A percentile compares a stretch with the other conserved stretches of the same genome.
Evolutionary conservation across 2,329 filamentous ascomycete genomes (phyloP).

Genomic region (Aspergillus clavatus): DNA sequence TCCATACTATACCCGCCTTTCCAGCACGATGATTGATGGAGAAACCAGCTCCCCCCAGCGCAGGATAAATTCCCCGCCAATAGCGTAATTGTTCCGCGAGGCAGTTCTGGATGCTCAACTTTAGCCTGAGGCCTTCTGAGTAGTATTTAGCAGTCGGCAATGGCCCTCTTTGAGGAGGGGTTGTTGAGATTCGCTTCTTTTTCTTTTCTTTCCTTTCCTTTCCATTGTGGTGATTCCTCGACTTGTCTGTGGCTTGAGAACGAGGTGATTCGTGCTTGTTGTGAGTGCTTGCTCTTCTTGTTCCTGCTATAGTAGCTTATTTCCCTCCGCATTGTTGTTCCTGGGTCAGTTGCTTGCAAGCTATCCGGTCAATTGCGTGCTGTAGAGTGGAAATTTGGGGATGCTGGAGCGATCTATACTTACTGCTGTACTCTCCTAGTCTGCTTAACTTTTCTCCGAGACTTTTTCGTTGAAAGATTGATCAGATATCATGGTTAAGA

Average conservation of each 20-base stretch:
- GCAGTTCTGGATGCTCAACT: background rate
- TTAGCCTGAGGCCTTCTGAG: background rate
- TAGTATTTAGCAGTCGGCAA: background rate
- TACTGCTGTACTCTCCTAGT: too few relatives aligned
- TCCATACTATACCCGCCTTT: too few relatives aligned
- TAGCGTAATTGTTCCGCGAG: background rate
- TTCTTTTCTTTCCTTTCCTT: background rate
- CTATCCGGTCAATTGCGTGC: background rate
- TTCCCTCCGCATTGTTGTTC: background rate
- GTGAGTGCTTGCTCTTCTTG: too few relatives aligned
- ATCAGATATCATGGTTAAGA: slow-evolving; percentile 51
- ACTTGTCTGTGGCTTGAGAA: background rate
- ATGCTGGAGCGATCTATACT: too few relatives aligned
- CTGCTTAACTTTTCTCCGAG: too few relatives aligned
- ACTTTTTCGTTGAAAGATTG: background rate
- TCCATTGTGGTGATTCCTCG: background rate
- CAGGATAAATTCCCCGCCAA: slow-evolving; percentile 24
- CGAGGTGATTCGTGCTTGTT: too few relatives aligned
- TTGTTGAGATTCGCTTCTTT: background rate
- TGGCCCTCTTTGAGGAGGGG: background rate
- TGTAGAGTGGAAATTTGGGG: too few relatives aligned
- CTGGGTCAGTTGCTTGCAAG: background rate
- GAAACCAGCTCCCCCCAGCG: slow-evolving; percentile 8
- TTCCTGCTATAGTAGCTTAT: too few relatives aligned
- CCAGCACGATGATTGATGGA: too few relatives aligned